Evolutionary conservation across 2,329 filamentous ascomycete species (phyloP).

Genomic region (Penicillium sp.): DNA sequence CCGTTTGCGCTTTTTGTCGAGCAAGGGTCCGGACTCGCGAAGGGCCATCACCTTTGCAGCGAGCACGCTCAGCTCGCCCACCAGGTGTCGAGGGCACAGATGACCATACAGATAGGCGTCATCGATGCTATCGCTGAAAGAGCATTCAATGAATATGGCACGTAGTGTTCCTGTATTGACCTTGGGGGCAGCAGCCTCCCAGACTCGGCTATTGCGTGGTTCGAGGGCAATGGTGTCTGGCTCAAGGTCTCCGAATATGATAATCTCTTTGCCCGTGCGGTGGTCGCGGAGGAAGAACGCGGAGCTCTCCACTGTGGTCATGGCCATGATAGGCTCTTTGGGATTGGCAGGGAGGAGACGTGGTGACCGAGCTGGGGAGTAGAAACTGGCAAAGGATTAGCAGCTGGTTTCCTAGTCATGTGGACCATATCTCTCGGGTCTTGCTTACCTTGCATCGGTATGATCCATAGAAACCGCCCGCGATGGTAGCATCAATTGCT

Average conservation of each 20-base stretch:
- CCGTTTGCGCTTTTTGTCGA: conserved; percentile 48
- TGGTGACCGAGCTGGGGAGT: conserved; percentile 35
- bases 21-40: conserved; percentile 36
- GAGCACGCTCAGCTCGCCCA: conserved; percentile 73
- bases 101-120: conserved; percentile 85
- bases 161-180: conserved; percentile 70
- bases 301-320: conserved; percentile 67
- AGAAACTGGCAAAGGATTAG: conserved; percentile 26
- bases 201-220: conserved; percentile 79
- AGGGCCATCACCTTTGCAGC: conserved; percentile 68
- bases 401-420: background rate
- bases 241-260: conserved; percentile 96
- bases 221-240: conserved; percentile 81
- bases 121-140: conserved; percentile 78
- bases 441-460: conserved; percentile 34
- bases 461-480: conserved; percentile 37
- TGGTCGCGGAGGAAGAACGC: conserved; percentile 89
- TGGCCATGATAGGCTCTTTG: conserved; percentile 26
- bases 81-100: conserved; percentile 77
- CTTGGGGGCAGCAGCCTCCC: conserved; percentile 86
- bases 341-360: conserved; percentile 14
- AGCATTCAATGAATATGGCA: conserved; percentile 94
- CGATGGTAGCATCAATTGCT: conserved; percentile 51
- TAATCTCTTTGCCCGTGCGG: conserved; percentile 69
- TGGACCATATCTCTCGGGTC: background rate